phyloP scores from a whole-genome alignment of 768 basidiomycete species.

The Mycena leptocephala region DNA sequence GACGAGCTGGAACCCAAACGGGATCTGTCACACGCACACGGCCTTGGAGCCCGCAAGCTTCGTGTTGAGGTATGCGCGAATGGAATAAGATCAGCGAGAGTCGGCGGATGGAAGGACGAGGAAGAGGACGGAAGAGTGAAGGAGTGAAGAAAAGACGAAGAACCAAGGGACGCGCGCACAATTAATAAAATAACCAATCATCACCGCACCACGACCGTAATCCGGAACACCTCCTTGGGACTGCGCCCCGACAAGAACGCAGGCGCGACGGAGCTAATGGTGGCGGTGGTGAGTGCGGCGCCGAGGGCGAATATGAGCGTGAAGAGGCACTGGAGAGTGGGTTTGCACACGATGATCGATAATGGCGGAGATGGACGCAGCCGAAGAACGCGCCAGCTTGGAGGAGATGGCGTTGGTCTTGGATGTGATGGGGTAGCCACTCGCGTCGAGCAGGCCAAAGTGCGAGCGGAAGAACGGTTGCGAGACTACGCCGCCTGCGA shows the following conservation, averaged over 20 bases:
- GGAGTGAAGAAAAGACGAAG: too few relatives aligned
- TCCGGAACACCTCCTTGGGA: conserved; percentile 90
- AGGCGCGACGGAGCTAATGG: conserved; percentile 90
- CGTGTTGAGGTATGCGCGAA: too few relatives aligned
- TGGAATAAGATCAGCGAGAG: too few relatives aligned
- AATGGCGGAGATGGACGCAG: conserved; percentile 13
- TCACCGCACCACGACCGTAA: conserved; percentile 82
- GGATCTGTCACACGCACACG: too few relatives aligned
- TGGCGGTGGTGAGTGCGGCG: conserved; percentile 80
- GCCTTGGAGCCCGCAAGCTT: too few relatives aligned
- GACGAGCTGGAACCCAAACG: too few relatives aligned
- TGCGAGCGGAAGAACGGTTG: conserved; percentile 72
- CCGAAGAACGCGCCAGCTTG: conserved; percentile 92
- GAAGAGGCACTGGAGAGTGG: conserved; percentile 75
- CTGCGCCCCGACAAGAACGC: conserved; percentile 91
- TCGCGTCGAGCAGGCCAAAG: conserved; percentile 70
- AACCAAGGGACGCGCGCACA: too few relatives aligned
- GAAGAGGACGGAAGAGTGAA: too few relatives aligned
- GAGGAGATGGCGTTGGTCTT: conserved; percentile 51
- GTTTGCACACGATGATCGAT: conserved; percentile 79
- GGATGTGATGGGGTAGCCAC: conserved; percentile 59
- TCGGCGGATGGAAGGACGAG: too few relatives aligned
- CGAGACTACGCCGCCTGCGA: conserved; percentile 80
- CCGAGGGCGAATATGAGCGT: conserved; percentile 80
- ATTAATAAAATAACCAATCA: too few relatives aligned